A percentile compares a stretch with the other conserved stretches of the same genome.
Conservation (phyloP, 2,329 filamentous ascomycete species). For the Colletotrichum camelliae region DNA sequence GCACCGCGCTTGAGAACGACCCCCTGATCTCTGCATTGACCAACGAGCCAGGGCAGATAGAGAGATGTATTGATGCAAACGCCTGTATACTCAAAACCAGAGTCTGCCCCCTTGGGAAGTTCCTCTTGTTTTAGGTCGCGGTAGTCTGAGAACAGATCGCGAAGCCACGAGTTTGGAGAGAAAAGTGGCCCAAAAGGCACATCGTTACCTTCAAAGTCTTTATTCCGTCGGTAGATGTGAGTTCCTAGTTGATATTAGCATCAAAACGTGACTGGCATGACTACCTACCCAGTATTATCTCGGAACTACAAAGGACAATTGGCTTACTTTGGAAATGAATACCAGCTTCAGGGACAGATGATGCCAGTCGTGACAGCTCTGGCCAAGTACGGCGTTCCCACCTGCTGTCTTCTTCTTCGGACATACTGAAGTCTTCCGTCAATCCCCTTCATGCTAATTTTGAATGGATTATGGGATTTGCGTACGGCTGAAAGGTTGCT, state of each 20-base stretch:
- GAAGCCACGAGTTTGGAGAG: constrained; percentile 75
- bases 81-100: constrained; percentile 66
- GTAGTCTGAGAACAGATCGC: constrained; percentile 73
- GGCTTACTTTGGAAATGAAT: constrained; percentile 70
- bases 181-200: constrained; percentile 73
- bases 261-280: constrained; percentile 32
- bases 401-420: constrained; percentile 34
- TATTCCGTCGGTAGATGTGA: constrained; percentile 55
- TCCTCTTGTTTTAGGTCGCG: constrained; percentile 62
- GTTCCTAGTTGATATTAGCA: constrained; percentile 36
- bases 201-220: constrained; percentile 61
- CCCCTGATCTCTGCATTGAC: constrained; percentile 68
- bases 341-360: constrained; percentile 72
- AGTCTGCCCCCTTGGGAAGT: constrained; percentile 62
- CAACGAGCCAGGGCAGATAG: constrained; percentile 73
- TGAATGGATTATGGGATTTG: not conserved
- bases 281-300: too few species aligned
- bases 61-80: constrained; percentile 78
- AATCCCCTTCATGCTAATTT: not conserved
- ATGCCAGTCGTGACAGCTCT: constrained; percentile 57
- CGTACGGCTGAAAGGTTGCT: constrained; percentile 73
- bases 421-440: constrained; percentile 34
- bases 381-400: constrained; percentile 67
- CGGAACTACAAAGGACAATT: too few species aligned
- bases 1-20: constrained; percentile 57